Conservation (phyloP, 140 eudicot genomes). For the Erigeron philadelphicus region DNA sequence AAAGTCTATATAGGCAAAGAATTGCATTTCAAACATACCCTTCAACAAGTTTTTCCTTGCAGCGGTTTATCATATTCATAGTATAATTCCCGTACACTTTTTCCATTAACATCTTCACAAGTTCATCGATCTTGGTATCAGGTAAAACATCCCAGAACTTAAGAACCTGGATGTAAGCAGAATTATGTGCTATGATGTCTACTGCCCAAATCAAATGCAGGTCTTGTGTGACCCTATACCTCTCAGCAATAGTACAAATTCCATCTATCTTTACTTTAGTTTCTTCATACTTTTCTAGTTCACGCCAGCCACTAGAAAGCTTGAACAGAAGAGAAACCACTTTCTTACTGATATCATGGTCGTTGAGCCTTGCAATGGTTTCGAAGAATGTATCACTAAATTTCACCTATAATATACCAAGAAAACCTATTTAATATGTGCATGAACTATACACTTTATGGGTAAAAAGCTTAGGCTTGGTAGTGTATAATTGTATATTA, state of each 20-base stretch:
- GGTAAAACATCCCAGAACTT: slow-evolving; percentile 48
- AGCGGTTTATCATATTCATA: slow-evolving; percentile 34
- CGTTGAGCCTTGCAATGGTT: slow-evolving; percentile 28
- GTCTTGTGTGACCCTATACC: slow-evolving; percentile 27
- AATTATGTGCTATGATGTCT: slow-evolving; percentile 38
- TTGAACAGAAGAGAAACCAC: slow-evolving; percentile 26
- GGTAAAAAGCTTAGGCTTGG: no score
- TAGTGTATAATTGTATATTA: no score
- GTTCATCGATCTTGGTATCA: slow-evolving; percentile 27
- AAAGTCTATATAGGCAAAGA: background rate
- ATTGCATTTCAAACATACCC: slow-evolving; percentile 37
- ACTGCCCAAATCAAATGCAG: slow-evolving; percentile 46
- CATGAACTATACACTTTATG: no score
- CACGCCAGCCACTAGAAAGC: slow-evolving; percentile 38
- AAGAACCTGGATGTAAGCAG: slow-evolving; percentile 42
- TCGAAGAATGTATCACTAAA: slow-evolving; percentile 39
- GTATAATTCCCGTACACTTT: slow-evolving; percentile 39
- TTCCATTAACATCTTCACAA: slow-evolving; percentile 28
- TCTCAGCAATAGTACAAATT: slow-evolving; percentile 30
- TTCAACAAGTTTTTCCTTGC: slow-evolving; percentile 37
- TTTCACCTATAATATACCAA: slow-evolving; percentile 33
- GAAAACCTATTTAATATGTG: background rate
- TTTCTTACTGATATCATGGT: slow-evolving; percentile 27
- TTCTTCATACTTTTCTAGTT: slow-evolving; percentile 20
- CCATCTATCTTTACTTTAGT: slow-evolving; percentile 11